Conservation (phyloP, 768 basidiomycete species). For the Lyophyllum semitale region DNA sequence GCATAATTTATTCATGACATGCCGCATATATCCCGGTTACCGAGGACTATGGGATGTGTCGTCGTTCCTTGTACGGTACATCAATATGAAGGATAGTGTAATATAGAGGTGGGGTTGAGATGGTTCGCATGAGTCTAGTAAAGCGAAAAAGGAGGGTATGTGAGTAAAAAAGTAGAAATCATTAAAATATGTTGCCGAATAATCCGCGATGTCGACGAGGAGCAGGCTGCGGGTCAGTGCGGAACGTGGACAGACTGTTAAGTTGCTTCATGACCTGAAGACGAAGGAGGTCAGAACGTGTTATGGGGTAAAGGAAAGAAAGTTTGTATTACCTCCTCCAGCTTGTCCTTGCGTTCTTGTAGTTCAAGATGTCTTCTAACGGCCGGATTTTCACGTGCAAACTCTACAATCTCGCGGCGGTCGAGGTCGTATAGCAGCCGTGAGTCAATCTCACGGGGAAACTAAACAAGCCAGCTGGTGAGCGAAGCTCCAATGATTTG, state of each 20-base stretch:
- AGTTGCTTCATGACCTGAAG: constrained; percentile 91
- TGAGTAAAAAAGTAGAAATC: constrained; percentile 2
- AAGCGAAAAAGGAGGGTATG: background rate
- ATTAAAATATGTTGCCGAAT: constrained; percentile 74
- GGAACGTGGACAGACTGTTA: constrained; percentile 86
- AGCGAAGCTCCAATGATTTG: background rate
- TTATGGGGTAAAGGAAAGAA: background rate
- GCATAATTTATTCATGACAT: constrained; percentile 1
- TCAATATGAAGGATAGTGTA: constrained; percentile 6
- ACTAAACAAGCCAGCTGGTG: constrained; percentile 44
- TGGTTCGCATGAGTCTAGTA: constrained; percentile 7
- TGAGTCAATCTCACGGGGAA: constrained; percentile 97
- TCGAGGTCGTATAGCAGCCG: constrained; percentile 92
- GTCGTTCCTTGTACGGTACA: constrained; percentile 9
- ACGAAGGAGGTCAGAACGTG: background rate
- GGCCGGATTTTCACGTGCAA: constrained; percentile 94
- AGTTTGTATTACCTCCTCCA: constrained; percentile 73
- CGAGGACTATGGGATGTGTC: constrained; percentile 1
- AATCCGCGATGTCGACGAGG: constrained; percentile 77
- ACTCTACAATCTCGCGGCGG: constrained; percentile 83
- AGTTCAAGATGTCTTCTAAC: constrained; percentile 87
- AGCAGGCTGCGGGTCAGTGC: constrained; percentile 76
- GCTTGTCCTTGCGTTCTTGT: constrained; percentile 95
- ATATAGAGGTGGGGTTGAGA: constrained; percentile 7
- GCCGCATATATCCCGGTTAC: constrained; percentile 12